Percentiles rank a stretch among this genome's conserved stretches.
phyloP scores from a whole-genome alignment of 169 alveolate genomes.

The Neospora caninum region DNA sequence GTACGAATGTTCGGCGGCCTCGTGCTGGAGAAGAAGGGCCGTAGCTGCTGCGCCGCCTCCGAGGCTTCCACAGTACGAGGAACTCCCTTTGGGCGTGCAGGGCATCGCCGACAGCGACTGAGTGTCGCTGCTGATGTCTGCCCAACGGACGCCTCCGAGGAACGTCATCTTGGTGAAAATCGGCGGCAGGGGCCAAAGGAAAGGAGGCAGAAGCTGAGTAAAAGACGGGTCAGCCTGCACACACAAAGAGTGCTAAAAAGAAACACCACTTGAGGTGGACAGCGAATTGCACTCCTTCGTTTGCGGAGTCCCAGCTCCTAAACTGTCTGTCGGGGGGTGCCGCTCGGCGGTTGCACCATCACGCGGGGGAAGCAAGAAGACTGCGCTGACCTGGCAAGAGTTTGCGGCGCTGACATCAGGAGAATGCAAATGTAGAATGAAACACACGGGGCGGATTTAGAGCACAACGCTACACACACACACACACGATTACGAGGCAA shows the following conservation, averaged over 20 bases:
- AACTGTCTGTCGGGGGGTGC: too few relatives aligned
- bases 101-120: constrained; percentile 35
- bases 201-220: background rate
- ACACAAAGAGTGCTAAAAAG: background rate
- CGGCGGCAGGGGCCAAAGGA: background rate
- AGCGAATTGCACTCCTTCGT: too few relatives aligned
- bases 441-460: too few relatives aligned
- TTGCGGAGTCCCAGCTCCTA: too few relatives aligned
- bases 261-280: background rate
- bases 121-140: constrained; percentile 37
- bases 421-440: too few relatives aligned
- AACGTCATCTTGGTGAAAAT: background rate
- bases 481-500: too few relatives aligned
- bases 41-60: background rate
- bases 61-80: background rate
- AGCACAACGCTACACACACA: too few relatives aligned
- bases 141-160: constrained; percentile 49
- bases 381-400: too few relatives aligned
- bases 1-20: constrained; percentile 35
- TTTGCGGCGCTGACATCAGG: too few relatives aligned
- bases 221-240: background rate
- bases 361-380: too few relatives aligned
- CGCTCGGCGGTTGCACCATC: too few relatives aligned
- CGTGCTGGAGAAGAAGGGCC: constrained; percentile 22
- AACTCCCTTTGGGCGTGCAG: background rate